These are phyloP conservation scores for Eucalyptus tenuipes DNA, from an alignment of 345 rosid species.

Conservation along the genomic window DNA sequence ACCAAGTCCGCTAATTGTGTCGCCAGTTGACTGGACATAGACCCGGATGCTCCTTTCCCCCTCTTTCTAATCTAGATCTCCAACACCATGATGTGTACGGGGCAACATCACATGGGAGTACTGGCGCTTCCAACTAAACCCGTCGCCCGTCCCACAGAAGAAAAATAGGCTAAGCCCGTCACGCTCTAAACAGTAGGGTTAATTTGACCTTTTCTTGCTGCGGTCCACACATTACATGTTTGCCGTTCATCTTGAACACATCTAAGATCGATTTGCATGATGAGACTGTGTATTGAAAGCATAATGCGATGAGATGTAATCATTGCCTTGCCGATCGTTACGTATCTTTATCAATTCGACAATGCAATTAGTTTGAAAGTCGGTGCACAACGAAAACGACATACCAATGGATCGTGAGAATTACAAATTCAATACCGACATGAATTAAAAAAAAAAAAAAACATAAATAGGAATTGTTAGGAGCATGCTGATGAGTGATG, in stretches of 20 bases:
- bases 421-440: neutral
- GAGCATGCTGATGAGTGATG: neutral
- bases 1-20: neutral
- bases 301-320: neutral
- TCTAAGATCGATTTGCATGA: neutral
- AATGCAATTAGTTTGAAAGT: neutral
- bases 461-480: neutral
- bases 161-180: neutral
- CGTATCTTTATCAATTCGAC: neutral
- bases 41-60: neutral
- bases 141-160: neutral
- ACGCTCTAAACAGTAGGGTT: neutral
- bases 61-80: neutral
- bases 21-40: neutral
- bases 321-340: neutral
- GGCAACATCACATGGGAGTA: neutral
- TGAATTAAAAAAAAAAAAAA: neutral
- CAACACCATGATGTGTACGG: neutral
- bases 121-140: neutral
- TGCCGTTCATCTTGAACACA: neutral
- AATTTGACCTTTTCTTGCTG: neutral
- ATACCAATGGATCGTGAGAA: fast-evolving
- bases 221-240: neutral
- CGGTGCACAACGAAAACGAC: fast-evolving
- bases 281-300: neutral